Evolutionary conservation across 2,329 filamentous ascomycete species (phyloP).

Genomic region (Pseudocercospora eumusae): DNA sequence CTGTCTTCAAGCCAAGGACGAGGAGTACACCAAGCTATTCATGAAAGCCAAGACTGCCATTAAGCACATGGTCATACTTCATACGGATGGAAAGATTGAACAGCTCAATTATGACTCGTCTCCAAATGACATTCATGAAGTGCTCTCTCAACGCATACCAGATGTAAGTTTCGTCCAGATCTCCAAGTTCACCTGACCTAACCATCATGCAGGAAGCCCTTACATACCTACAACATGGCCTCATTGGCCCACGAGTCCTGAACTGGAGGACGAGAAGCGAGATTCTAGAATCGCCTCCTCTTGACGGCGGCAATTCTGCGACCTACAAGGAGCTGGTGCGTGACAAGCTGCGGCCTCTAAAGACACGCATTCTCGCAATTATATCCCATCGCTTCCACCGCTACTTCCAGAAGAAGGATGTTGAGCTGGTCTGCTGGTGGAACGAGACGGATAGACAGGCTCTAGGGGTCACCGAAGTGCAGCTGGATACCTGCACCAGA

Average conservation of each 20-base stretch:
- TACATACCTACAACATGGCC: conserved; percentile 80
- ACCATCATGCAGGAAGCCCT: conserved; percentile 67
- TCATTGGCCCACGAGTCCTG: conserved; percentile 76
- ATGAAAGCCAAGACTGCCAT: conserved; percentile 81
- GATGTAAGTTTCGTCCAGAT: conserved; percentile 34
- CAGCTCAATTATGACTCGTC: conserved; percentile 72
- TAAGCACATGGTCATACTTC: conserved; percentile 83
- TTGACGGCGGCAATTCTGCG: conserved; percentile 77
- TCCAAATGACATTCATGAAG: conserved; percentile 82
- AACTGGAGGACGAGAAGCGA: conserved; percentile 81
- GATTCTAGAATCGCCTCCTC: conserved; percentile 75
- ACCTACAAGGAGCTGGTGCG: conserved; percentile 81
- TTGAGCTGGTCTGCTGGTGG: conserved; percentile 82
- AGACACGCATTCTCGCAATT: conserved; percentile 74
- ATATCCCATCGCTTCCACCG: conserved; percentile 78
- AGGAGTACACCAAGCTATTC: conserved; percentile 83
- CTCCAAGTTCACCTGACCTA: neutral
- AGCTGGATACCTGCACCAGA: conserved; percentile 23
- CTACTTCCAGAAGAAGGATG: conserved; percentile 77
- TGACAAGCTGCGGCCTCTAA: conserved; percentile 70
- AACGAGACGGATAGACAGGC: conserved; percentile 64
- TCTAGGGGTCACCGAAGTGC: conserved; percentile 33
- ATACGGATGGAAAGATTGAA: conserved; percentile 72
- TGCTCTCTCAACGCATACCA: conserved; percentile 85
- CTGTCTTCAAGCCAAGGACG: conserved; percentile 75